Evolutionary conservation across 331 rosid species (phyloP).

Genomic region (Acacia pycnantha): DNA sequence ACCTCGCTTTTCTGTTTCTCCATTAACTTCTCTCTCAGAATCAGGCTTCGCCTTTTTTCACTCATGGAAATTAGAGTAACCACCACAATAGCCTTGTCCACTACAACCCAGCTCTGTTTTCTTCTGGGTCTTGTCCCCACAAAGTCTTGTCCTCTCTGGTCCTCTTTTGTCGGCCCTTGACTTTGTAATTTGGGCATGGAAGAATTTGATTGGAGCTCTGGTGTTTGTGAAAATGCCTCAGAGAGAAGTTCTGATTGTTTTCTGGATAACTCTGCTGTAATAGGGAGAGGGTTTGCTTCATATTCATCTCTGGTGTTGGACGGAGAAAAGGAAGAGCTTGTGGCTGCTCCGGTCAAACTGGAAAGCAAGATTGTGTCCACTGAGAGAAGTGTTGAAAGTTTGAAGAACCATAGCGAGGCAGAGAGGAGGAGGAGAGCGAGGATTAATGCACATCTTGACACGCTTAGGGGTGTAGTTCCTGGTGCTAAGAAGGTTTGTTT

Average conservation of each 20-base stretch:
- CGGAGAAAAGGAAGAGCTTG: constrained; percentile 55
- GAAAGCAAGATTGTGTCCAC: constrained; percentile 41
- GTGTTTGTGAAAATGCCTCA: constrained; percentile 22
- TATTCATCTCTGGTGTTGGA: constrained; percentile 64
- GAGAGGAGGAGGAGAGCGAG: constrained; percentile 72
- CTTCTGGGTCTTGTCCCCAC: constrained; percentile 23
- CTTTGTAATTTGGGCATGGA: constrained; percentile 35
- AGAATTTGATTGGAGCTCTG: constrained; percentile 44
- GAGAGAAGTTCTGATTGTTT: constrained; percentile 27
- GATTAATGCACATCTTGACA: constrained; percentile 63
- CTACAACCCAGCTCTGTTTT: constrained; percentile 3
- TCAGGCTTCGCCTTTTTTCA: neutral
- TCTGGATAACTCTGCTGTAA: constrained; percentile 28
- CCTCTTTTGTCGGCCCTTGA: neutral
- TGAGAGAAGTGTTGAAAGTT: constrained; percentile 58
- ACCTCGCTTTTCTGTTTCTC: constrained; percentile 17
- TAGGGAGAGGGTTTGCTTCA: constrained; percentile 49
- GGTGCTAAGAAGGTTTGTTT: constrained; percentile 65
- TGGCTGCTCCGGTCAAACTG: constrained; percentile 50
- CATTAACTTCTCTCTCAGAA: neutral
- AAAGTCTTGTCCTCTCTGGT: neutral
- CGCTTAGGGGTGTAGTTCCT: constrained; percentile 56
- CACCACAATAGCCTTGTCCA: neutral
- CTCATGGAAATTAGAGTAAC: constrained; percentile 28
- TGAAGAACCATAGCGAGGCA: constrained; percentile 75